These are phyloP conservation scores for Kuraishia borneana DNA, from an alignment of 805 yeast genomes.

Conservation along the genomic window DNA sequence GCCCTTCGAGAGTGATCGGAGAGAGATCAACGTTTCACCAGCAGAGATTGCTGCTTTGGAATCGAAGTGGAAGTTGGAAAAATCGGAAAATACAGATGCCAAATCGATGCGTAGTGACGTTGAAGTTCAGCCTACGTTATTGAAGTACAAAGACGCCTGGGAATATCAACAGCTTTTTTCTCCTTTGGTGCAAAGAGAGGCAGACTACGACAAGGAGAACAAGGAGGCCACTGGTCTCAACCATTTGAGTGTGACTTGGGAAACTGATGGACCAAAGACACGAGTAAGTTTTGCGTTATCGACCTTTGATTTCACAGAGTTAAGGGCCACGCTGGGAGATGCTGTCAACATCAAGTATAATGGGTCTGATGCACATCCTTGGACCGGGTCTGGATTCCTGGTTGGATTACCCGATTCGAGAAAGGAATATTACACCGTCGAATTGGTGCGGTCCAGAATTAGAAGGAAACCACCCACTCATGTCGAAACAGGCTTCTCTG, in stretches of 20 bases:
- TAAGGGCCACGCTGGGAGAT: slow-evolving; percentile 78
- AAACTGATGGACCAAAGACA: slow-evolving; percentile 11
- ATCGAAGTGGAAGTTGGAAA: slow-evolving; percentile 76
- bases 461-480: slow-evolving; percentile 44
- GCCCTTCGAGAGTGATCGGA: slow-evolving; percentile 55
- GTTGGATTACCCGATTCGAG: slow-evolving; percentile 57
- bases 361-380: slow-evolving; percentile 44
- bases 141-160: slow-evolving; percentile 72
- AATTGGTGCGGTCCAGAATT: slow-evolving; percentile 31
- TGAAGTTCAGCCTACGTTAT: slow-evolving; percentile 58
- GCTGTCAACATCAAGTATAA: slow-evolving; percentile 58
- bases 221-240: slow-evolving; percentile 73
- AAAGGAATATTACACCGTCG: slow-evolving; percentile 63
- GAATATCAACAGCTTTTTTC: slow-evolving; percentile 81
- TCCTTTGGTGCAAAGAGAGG: slow-evolving; percentile 73
- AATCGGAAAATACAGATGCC: too few species aligned
- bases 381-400: slow-evolving; percentile 69
- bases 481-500: slow-evolving; percentile 56
- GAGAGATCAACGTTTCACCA: slow-evolving; percentile 43
- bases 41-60: slow-evolving; percentile 65
- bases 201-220: slow-evolving; percentile 63
- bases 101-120: slow-evolving; percentile 64
- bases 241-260: slow-evolving; percentile 67
- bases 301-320: slow-evolving; percentile 49
- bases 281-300: slow-evolving; percentile 59